Evolutionary conservation across 345 rosid genomes (phyloP).

Genomic region (Ceriops tagal): DNA sequence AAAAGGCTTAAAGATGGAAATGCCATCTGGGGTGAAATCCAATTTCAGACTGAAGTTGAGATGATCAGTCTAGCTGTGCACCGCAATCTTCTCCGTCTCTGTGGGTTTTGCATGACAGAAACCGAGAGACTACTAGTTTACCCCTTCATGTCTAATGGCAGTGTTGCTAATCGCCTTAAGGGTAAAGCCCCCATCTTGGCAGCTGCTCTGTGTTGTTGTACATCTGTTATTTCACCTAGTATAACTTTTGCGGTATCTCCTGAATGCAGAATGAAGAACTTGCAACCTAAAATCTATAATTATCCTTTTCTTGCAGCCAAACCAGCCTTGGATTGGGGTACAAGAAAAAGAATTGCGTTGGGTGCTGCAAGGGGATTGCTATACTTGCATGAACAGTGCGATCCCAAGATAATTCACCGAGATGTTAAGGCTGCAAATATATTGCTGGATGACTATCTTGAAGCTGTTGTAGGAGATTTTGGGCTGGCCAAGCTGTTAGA

Average conservation of each 20-base stretch:
- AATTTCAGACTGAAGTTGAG: slow-evolving; percentile 90
- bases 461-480: slow-evolving; percentile 93
- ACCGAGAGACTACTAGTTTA: slow-evolving; percentile 77
- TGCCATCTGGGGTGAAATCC: slow-evolving; percentile 67
- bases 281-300: too few species aligned
- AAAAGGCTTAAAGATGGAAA: slow-evolving; percentile 75
- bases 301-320: slow-evolving; percentile 41
- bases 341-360: slow-evolving; percentile 81
- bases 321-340: slow-evolving; percentile 82
- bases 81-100: slow-evolving; percentile 73
- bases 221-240: neutral
- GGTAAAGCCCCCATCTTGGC: slow-evolving; percentile 36
- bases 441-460: slow-evolving; percentile 75
- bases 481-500: slow-evolving; percentile 91
- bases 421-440: slow-evolving; percentile 97
- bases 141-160: slow-evolving; percentile 97
- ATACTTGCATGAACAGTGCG: slow-evolving; percentile 94
- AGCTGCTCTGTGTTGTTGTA: neutral
- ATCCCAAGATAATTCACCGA: slow-evolving; percentile 93
- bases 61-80: slow-evolving; percentile 97
- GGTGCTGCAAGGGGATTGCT: slow-evolving; percentile 93
- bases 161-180: slow-evolving; percentile 87
- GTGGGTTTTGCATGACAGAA: slow-evolving; percentile 74
- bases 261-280: neutral
- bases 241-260: neutral